Evolutionary conservation across 345 rosid genomes (phyloP).

Genomic region (Anacardium occidentale): DNA sequence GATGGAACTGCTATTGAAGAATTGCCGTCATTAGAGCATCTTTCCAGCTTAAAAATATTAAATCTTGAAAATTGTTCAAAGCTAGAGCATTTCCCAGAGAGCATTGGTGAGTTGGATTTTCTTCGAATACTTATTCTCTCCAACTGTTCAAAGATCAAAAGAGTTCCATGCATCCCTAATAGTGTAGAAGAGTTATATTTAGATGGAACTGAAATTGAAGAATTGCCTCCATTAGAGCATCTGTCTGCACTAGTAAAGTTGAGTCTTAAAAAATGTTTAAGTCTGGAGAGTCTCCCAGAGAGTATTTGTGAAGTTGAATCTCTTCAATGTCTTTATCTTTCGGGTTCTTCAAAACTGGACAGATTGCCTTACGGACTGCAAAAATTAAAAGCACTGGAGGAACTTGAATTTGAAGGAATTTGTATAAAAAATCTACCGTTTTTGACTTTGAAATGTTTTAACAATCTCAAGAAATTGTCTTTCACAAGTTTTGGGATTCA

Average conservation of each 20-base stretch:
- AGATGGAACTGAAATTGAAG: not conserved
- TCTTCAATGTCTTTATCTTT: no score
- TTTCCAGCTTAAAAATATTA: not conserved
- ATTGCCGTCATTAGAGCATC: not conserved
- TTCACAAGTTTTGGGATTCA: no score
- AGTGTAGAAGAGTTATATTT: not conserved
- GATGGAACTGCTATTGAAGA: conserved; percentile 10
- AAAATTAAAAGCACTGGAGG: no score
- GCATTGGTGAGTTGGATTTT: no score
- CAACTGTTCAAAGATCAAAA: not conserved
- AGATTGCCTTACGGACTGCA: no score
- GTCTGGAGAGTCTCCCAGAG: not conserved
- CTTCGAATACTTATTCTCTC: not conserved
- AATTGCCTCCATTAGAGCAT: not conserved
- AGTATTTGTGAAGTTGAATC: no score
- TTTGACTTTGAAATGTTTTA: no score
- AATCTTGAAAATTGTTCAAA: not conserved
- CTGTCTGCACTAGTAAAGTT: not conserved
- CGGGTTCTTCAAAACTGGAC: no score
- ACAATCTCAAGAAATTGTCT: no score
- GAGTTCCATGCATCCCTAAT: not conserved
- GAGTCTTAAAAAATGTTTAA: not conserved
- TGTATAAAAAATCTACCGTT: no score
- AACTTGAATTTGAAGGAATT: no score
- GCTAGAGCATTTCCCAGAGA: not conserved